Percentiles rank a stretch among this genome's conserved stretches.
Evolutionary conservation across 768 basidiomycete species (phyloP).

Genomic region (Asterophora parasitica): DNA sequence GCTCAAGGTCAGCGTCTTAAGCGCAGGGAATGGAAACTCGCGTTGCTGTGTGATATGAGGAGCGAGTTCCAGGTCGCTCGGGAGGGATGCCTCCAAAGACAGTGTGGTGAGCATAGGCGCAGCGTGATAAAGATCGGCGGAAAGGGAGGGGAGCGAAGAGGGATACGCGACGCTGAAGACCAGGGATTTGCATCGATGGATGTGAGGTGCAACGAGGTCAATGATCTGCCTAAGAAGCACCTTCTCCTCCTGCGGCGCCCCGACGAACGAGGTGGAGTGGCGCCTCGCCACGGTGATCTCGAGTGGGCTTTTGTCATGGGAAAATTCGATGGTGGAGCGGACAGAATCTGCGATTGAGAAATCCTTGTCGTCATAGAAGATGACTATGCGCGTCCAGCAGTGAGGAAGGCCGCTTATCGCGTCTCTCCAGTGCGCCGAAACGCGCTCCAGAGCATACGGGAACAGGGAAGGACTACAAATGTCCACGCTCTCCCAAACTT

Average conservation of each 20-base stretch:
- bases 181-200: neutral
- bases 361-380: neutral
- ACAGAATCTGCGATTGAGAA: neutral
- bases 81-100: neutral
- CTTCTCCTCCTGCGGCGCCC: neutral
- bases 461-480: neutral
- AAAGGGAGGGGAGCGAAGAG: slow-evolving; percentile 1
- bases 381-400: neutral
- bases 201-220: neutral
- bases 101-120: neutral
- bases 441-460: neutral
- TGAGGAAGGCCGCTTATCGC: neutral
- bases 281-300: neutral
- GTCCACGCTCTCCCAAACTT: neutral
- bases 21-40: neutral
- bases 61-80: too few species aligned
- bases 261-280: neutral
- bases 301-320: neutral
- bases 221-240: neutral
- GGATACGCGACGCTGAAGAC: neutral
- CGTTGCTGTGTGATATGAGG: too few species aligned
- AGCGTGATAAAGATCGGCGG: slow-evolving; percentile 1
- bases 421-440: neutral
- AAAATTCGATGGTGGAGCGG: neutral
- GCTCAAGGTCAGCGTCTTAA: neutral